Base-by-base conservation (phyloP, 2,329 filamentous ascomycete genomes). In the Trichoderma aggressivum region DNA sequence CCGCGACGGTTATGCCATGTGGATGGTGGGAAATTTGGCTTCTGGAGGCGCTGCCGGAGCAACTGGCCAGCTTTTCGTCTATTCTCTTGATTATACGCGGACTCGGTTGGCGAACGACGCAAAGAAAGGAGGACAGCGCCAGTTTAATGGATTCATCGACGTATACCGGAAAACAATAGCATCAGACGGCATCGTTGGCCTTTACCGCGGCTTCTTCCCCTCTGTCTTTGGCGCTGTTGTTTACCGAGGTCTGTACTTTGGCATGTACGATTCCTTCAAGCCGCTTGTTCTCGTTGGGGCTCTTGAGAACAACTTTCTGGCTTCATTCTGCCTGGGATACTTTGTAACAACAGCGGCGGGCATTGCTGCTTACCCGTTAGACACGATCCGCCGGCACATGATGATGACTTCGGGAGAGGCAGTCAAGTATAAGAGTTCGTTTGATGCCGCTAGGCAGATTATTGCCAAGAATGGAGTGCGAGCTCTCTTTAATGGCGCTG, bases 261-360 rank as follows among this genome's bases (percentile, higher is more conserved):
- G 59, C 59, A 55, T 58, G 60, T 65, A 70, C 18, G 60, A 70
- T 34, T 55, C 60, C 8, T 70, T 70, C 18, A 70, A 65, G 24
- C 43, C 60, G 5, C 43, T 55, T 18, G n/a, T 70, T 43, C 16
- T 70, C 7, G 18, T 70, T 11, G 60, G 68, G 11, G 18, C 68
- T 55, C 18, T 47, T 5, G 43, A 70, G 5, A 70, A 58, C 68
- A 65, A 58, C 12, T 65, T 64, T n/a, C n/a, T 70, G 3, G 68
- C 59, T 14, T 70, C 67, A 8, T 70, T 70, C 6, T 36, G 30
- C 7, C 30, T 70, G 1, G 67, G 58, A 8, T 70, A 64, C 30
- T 53, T 36, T 28, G 59, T 36, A 16, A 63, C 67, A 1, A 64
- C 67, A 16, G 67, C 59, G 10, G 59, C 63, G 11, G 63, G 59